These are phyloP conservation scores for Arthrobotrys sinensis DNA, from an alignment of 2,329 filamentous ascomycete genomes.

Conservation along the genomic window DNA sequence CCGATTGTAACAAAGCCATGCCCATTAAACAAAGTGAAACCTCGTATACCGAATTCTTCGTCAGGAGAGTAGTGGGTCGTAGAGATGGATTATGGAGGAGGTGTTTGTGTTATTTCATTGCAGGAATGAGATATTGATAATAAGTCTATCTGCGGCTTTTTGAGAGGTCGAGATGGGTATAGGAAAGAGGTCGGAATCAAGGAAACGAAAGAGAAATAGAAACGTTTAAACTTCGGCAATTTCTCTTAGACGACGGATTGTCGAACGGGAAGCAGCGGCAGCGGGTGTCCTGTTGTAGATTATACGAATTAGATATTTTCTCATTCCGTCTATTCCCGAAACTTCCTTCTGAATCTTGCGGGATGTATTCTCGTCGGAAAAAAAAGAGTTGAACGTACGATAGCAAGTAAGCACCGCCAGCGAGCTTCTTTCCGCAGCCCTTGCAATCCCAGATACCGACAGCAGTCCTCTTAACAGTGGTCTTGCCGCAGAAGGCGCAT, in stretches of 20 bases:
- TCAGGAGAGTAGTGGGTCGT: constrained; percentile 48
- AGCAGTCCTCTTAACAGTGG: constrained; percentile 88
- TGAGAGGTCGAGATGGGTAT: constrained; percentile 56
- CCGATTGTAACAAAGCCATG: constrained; percentile 60
- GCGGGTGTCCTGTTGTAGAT: constrained; percentile 80
- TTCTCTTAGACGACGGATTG: constrained; percentile 95
- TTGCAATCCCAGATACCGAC: constrained; percentile 98
- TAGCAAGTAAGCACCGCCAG: constrained; percentile 93
- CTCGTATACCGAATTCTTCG: constrained; percentile 51
- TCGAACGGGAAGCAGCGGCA: constrained; percentile 93
- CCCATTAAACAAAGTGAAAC: constrained; percentile 61
- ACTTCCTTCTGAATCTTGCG: background rate
- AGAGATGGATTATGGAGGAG: constrained; percentile 47
- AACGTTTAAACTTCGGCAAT: constrained; percentile 88
- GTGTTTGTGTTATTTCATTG: constrained; percentile 11
- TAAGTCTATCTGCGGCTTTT: constrained; percentile 55
- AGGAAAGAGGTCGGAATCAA: constrained; percentile 43
- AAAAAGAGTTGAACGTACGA: constrained; percentile 85
- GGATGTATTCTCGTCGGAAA: background rate
- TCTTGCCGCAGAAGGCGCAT: constrained; percentile 99
- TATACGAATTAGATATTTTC: constrained; percentile 2
- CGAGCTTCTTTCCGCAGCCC: constrained; percentile 93
- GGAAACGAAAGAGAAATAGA: constrained; percentile 43
- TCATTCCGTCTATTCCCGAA: background rate
- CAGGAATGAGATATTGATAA: constrained; percentile 23